A percentile compares a stretch with the other conserved stretches of the same genome.
These are phyloP conservation scores for Claviceps capensis DNA, from an alignment of 2,329 filamentous ascomycete genomes.

Conservation along the genomic window DNA sequence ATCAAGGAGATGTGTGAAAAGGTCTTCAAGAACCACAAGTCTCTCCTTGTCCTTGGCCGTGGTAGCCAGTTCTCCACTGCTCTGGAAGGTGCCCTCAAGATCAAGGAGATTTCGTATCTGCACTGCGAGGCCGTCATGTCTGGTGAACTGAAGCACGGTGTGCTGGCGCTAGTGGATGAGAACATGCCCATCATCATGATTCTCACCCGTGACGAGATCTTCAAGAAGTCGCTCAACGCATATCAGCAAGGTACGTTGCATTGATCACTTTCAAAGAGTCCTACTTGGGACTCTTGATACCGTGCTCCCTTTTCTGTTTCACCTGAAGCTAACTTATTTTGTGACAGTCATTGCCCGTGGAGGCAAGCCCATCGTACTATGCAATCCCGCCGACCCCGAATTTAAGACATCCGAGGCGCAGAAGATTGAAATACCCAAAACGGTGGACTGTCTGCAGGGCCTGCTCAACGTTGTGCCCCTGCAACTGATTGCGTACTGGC, in stretches of 20 bases:
- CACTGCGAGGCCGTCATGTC: conserved; percentile 99
- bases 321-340: not conserved
- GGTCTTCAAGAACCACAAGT: conserved; percentile 96
- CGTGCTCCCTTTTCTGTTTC: not conserved
- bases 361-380: conserved; percentile 96
- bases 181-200: conserved; percentile 99
- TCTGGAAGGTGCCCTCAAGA: conserved; percentile 94
- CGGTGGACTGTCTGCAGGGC: conserved; percentile 89
- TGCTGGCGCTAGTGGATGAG: conserved; percentile 92
- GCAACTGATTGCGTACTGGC: conserved; percentile 97
- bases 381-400: conserved; percentile 80
- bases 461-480: conserved; percentile 95
- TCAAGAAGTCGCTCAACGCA: conserved; percentile 97
- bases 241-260: conserved; percentile 74
- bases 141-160: conserved; percentile 97
- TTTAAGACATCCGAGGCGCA: conserved; percentile 80
- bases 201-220: conserved; percentile 86
- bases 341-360: conserved; percentile 81
- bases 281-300: not conserved
- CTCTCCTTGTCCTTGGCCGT: conserved; percentile 79
- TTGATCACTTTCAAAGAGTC: too few species aligned
- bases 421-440: conserved; percentile 95
- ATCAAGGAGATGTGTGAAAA: conserved; percentile 92
- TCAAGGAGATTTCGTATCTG: conserved; percentile 99
- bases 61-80: conserved; percentile 95